Base-by-base conservation (phyloP, 2,329 filamentous ascomycete species). In the Trichoderma sp. region DNA sequence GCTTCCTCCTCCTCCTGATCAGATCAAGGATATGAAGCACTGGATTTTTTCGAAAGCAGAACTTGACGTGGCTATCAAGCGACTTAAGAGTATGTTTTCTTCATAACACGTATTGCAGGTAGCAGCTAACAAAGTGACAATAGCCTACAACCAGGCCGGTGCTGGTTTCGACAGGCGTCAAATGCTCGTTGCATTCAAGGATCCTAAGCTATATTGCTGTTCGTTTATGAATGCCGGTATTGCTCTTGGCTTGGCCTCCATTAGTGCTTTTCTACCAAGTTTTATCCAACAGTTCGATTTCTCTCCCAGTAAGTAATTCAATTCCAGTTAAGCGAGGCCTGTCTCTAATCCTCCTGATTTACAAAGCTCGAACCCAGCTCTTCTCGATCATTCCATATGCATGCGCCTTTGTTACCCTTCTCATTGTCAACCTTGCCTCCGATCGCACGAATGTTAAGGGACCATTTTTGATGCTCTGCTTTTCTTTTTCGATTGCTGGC, bases 311-410 rank as follows among this genome's bases (percentile, higher is more conserved):
- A 39, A 53, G 45, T 29, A 3, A 12, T 29, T 5, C 19, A 5
- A 9, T 22, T 45, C 15, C 9, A 4, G 2, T 5, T 35, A 1
- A 3, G n/a, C n/a, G 15, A 10, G 17, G 1, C 4, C 8, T 22
- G 5, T 7, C 7, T 29, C 32, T 53, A 6, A 39, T 17, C 1
- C 6, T 32, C 9, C 25, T 50, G 32, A 17, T 6, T 39, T 15
- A 5, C 2, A 52, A 37, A 63, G 59, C 35, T 7, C 59, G 35
- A 39, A 52, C 45, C 1, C 59, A 63, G 10, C 59, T 63, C 22
- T 63, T 63, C 22, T 63, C 59, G 5, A 29, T 63, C 25, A 63
- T 63, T 8, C 59, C 59, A 1, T 63, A 63, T 19, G 59, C 59
- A 3, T 63, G 59, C 9, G 59, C 59, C 7, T 63, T 63, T 6